Conservation (phyloP, 1,284 basidiomycete species). For the Inonotus obliquus region DNA sequence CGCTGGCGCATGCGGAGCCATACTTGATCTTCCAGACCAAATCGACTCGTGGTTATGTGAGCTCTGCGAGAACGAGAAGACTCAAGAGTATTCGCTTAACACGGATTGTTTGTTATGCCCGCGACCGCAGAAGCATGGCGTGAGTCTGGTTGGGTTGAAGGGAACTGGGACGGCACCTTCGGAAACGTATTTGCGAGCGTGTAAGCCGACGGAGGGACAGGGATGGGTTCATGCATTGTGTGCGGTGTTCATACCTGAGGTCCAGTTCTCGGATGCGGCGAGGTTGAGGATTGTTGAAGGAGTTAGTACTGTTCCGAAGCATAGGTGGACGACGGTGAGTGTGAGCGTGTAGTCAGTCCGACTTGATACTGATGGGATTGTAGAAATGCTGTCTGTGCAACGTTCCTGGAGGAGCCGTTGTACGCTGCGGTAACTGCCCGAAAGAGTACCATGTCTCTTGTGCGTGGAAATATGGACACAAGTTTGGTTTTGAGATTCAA, state of each 20-base stretch:
- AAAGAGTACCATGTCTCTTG: constrained; percentile 86
- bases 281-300: constrained; percentile 81
- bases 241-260: constrained; percentile 82
- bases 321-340: constrained; percentile 62
- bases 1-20: constrained; percentile 70
- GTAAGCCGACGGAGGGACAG: constrained; percentile 92
- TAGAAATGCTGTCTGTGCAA: constrained; percentile 65
- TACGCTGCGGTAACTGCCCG: constrained; percentile 80
- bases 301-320: constrained; percentile 66
- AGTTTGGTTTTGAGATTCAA: constrained; percentile 88
- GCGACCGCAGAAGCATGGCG: constrained; percentile 41
- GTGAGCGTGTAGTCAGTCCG: background rate
- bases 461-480: constrained; percentile 79
- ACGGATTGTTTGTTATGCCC: constrained; percentile 75
- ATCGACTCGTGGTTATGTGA: constrained; percentile 81
- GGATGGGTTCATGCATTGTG: constrained; percentile 93
- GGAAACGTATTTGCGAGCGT: constrained; percentile 75
- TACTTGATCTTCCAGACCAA: constrained; percentile 49
- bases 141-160: constrained; percentile 9
- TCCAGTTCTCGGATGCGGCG: constrained; percentile 71
- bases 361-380: background rate
- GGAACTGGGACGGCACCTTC: constrained; percentile 31
- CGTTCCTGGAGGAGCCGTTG: constrained; percentile 68
- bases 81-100: constrained; percentile 70
- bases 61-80: constrained; percentile 76